Evolutionary conservation across 352 stramenopile genomes (phyloP), one percentile per base, ranked within the genome.

Genomic region (Phytopythium kandeliae): DNA sequence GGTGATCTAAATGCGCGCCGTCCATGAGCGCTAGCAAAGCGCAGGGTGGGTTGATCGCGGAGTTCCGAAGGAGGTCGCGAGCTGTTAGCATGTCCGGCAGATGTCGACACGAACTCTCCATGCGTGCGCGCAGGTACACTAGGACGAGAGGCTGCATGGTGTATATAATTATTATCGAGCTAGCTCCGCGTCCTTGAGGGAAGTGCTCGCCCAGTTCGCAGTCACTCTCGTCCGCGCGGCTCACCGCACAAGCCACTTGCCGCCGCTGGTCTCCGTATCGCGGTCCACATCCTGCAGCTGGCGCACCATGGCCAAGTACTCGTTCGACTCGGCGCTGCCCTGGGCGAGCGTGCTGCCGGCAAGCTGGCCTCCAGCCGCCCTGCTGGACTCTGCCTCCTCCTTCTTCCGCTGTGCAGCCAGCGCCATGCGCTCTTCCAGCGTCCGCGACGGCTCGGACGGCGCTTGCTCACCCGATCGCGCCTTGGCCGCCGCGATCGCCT

Each of bases 211-310:
- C 9, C 28, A 4, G 28, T 9, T 31, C 28, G 28, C n/a, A n/a
- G n/a, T n/a, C n/a, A n/a, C n/a, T n/a, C 28, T 31, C 9, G 28
- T 4, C 28, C 28, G 4, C 28, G 28, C 28, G 4, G 28, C 40
- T 70, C 52, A 90, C 31, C 78, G 70, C 48, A 90, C 78, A 17
- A 90, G 76, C 78, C 78, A 90, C 49, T 90, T 90, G 34, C 63
- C 64, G 1, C 75, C 76, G 36, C 56, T 57, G 16, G 56, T 55
- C 31, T 84, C 76, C 21, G 65, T 77, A 17, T 71, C 59, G n/a
- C 74, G 56, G 51, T 87, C 68, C 17, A 75, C 63, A 26, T 79
- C 60, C 57, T 90, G 67, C 51, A 87, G 53, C 54, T 87, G 65
- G 28, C 74, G 76, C 38, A 90, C 78, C 44, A 90, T 67, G 36